Evolutionary conservation across 2,329 filamentous ascomycete genomes (phyloP).

Genomic region (Didymella glomerata): DNA sequence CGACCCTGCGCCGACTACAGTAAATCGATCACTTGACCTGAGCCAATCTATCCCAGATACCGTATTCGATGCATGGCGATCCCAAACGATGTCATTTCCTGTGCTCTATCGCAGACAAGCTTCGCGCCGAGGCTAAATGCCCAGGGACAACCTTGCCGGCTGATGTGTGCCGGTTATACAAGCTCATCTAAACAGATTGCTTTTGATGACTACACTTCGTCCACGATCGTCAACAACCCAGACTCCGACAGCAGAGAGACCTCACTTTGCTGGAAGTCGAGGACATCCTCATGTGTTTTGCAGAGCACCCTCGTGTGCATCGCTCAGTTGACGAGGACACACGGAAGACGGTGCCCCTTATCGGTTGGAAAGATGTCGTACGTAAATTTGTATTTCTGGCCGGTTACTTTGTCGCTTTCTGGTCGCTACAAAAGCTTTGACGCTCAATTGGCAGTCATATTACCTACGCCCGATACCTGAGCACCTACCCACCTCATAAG

Average conservation of each 20-base stretch:
- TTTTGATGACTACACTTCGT: neutral
- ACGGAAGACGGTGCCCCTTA: neutral
- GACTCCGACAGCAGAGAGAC: neutral
- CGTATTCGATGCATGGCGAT: neutral
- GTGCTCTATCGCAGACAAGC: conserved; percentile 6
- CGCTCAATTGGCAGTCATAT: neutral
- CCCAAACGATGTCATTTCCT: neutral
- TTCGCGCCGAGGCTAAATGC: conserved; percentile 17
- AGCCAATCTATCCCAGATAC: neutral
- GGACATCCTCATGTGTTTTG: too few relatives aligned
- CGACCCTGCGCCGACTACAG: neutral
- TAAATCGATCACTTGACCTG: neutral
- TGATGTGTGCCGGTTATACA: conserved; percentile 13
- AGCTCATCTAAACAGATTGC: conserved; percentile 18
- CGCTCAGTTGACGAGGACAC: neutral
- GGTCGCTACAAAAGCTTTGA: neutral
- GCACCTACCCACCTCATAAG: neutral
- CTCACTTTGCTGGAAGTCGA: neutral
- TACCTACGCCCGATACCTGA: neutral
- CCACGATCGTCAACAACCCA: neutral
- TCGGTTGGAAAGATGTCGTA: neutral
- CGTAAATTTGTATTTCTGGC: neutral
- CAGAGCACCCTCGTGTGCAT: neutral
- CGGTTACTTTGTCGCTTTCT: too few relatives aligned
- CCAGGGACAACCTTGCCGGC: neutral